Conservation (phyloP, 1,284 basidiomycete species). For the Austroboletus rostrupii region DNA sequence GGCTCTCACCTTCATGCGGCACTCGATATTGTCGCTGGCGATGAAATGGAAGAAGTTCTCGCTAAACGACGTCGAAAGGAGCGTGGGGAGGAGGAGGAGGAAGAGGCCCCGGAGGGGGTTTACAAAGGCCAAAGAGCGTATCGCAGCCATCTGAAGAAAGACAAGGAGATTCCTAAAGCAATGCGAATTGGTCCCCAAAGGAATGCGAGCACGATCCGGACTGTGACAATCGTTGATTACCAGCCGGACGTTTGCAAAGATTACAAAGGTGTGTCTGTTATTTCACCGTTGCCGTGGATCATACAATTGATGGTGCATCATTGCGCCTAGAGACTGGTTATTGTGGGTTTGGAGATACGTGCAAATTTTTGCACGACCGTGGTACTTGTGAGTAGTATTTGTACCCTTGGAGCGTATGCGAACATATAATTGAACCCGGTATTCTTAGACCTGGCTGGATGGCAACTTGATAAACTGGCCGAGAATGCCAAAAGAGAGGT, state of each 20-base stretch:
- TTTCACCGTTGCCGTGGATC: constrained; percentile 11
- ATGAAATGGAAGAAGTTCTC: constrained; percentile 72
- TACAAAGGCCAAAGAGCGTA: constrained; percentile 87
- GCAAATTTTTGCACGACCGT: constrained; percentile 91
- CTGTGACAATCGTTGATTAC: constrained; percentile 95
- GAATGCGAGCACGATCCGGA: constrained; percentile 82
- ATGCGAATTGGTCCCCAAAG: constrained; percentile 88
- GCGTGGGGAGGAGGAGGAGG: constrained; percentile 56
- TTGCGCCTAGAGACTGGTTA: constrained; percentile 83
- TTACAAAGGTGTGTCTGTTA: constrained; percentile 75
- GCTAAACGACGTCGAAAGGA: constrained; percentile 58
- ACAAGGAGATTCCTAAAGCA: constrained; percentile 78
- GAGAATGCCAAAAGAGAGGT: constrained; percentile 59
- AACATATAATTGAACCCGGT: constrained; percentile 22
- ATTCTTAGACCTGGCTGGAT: constrained; percentile 85
- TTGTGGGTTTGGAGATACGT: constrained; percentile 98
- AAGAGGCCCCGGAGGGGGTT: constrained; percentile 76
- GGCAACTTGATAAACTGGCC: constrained; percentile 93
- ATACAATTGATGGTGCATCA: constrained; percentile 16
- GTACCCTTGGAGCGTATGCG: not conserved
- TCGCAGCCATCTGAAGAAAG: constrained; percentile 78
- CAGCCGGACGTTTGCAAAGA: constrained; percentile 99
- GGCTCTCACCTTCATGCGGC: constrained; percentile 67
- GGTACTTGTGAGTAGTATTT: constrained; percentile 65
- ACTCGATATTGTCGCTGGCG: constrained; percentile 72